Percentiles rank a stretch among this genome's conserved stretches.
phyloP scores from a whole-genome alignment of 2,329 filamentous ascomycete species.

The Paracorniculantispora psalliotae region DNA sequence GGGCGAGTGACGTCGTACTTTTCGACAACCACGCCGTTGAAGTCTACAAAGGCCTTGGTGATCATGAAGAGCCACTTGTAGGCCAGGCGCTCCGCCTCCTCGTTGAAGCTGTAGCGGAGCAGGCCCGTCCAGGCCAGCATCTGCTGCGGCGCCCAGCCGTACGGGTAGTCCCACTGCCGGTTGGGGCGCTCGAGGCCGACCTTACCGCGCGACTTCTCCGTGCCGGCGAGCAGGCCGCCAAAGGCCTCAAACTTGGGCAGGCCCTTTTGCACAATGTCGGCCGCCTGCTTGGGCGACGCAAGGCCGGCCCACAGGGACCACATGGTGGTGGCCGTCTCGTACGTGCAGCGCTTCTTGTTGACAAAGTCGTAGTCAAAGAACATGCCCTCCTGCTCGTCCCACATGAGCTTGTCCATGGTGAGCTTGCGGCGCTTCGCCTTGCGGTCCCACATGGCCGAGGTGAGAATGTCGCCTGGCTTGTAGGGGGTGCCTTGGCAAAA shows the following conservation, averaged over 20 bases:
- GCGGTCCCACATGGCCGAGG: conserved; percentile 85
- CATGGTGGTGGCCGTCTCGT: conserved; percentile 90
- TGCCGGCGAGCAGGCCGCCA: conserved; percentile 84
- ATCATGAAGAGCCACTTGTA: conserved; percentile 99
- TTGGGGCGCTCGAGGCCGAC: conserved; percentile 81
- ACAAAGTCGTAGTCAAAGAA: conserved; percentile 96
- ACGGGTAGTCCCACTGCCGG: conserved; percentile 97
- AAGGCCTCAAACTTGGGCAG: conserved; percentile 83
- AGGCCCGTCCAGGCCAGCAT: conserved; percentile 96
- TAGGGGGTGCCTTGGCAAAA: conserved; percentile 66
- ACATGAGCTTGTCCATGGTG: conserved; percentile 87
- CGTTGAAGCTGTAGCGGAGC: conserved; percentile 83
- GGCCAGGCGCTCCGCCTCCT: conserved; percentile 81
- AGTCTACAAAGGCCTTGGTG: conserved; percentile 96
- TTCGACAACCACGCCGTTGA: conserved; percentile 96
- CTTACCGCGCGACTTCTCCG: conserved; percentile 78
- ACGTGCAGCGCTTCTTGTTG: conserved; percentile 72
- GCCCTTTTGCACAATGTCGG: conserved; percentile 71
- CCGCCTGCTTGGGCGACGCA: conserved; percentile 80
- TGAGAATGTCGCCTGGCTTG: conserved; percentile 65
- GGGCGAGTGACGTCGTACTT: conserved; percentile 96
- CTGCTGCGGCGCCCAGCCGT: conserved; percentile 97
- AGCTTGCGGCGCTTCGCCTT: conserved; percentile 78
- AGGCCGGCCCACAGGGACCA: conserved; percentile 97
- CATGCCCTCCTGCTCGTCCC: conserved; percentile 89